Evolutionary conservation across 2,329 filamentous ascomycete species (phyloP), one percentile per base, ranked within the genome.

Genomic region (Coniochaeta ligniaria): DNA sequence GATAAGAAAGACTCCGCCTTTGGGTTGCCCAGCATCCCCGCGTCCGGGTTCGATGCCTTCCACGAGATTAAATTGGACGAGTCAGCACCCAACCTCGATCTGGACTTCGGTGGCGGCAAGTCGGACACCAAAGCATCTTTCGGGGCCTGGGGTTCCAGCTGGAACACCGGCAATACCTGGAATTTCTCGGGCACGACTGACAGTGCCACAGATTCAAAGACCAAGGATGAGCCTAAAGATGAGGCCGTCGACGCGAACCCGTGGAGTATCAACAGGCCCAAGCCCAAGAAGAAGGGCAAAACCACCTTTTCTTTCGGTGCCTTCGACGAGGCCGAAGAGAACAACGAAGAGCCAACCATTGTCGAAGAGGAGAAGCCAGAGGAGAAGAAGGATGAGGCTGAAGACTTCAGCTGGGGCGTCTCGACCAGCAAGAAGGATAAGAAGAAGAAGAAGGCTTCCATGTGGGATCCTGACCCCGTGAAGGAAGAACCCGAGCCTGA

Each of bases 11-110:
- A 65, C 0, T 28, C 58, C 35, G 64, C 65, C 28, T 67, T 67
- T 9, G 65, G 65, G 6, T 57, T 68, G 45, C 67, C 68, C 45
- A 62, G 63, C 22, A 60, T 65, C 41, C 47, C 69, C 14, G 62
- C 70, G 2, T 66, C 69, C 24, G 79, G 78, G 56, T 74, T 80
- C 50, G 81, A 83, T 60, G 74, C 80, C n/a, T 90, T 91, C 65
- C 80, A 89, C 52, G 87, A 91, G 31, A 85, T 92, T 65, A 89
- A 85, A 67, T 73, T 91, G 28, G 82, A 86, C 64, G 85, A 88
- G 60, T 69, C 74, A 28, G 78, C 76, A n/a, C 83, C 84, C 1
- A 82, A 83, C 60, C 69, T 85, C 6, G 83, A 86, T 63, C 69
- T 85, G 16, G 81, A 77, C 62, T 80, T 86, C 66, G 81, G 54